phyloP scores from a whole-genome alignment of 192 early-diverging fungal genomes.

The Gorgonomyces haynaldii region DNA sequence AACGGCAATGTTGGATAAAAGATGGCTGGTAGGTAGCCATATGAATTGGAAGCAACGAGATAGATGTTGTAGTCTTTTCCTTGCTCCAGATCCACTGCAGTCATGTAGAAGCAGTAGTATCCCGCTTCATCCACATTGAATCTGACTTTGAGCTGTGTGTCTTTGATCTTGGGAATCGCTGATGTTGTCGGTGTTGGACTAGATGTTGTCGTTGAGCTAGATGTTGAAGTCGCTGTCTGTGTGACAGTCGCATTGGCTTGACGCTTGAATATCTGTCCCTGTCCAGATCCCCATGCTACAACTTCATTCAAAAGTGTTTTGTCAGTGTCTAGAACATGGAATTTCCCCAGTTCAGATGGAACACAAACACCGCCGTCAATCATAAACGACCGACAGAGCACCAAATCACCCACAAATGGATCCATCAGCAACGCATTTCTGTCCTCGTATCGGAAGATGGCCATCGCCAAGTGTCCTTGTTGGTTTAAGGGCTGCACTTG shows the following conservation, averaged over 20 bases:
- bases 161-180: not conserved
- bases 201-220: not conserved
- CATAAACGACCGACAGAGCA: not conserved
- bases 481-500: too few species aligned
- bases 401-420: not conserved
- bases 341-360: not conserved
- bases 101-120: slow-evolving; percentile 64
- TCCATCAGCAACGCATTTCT: not conserved
- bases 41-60: slow-evolving; percentile 60
- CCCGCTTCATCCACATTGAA: slow-evolving; percentile 69
- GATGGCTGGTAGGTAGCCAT: slow-evolving; percentile 70
- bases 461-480: too few species aligned
- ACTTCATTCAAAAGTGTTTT: slow-evolving; percentile 3
- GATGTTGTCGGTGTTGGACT: not conserved
- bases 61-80: not conserved
- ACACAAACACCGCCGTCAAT: not conserved
- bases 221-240: not conserved
- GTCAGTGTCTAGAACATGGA: not conserved
- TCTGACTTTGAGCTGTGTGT: not conserved
- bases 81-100: slow-evolving; percentile 19
- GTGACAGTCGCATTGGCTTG: too few species aligned
- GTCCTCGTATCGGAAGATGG: slow-evolving; percentile 7
- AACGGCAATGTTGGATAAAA: slow-evolving; percentile 88
- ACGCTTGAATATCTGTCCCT: not conserved
- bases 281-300: not conserved